These are phyloP conservation scores for Raphidocelis subcapitata DNA, from an alignment of 139 green algal species.

Conservation along the genomic window DNA sequence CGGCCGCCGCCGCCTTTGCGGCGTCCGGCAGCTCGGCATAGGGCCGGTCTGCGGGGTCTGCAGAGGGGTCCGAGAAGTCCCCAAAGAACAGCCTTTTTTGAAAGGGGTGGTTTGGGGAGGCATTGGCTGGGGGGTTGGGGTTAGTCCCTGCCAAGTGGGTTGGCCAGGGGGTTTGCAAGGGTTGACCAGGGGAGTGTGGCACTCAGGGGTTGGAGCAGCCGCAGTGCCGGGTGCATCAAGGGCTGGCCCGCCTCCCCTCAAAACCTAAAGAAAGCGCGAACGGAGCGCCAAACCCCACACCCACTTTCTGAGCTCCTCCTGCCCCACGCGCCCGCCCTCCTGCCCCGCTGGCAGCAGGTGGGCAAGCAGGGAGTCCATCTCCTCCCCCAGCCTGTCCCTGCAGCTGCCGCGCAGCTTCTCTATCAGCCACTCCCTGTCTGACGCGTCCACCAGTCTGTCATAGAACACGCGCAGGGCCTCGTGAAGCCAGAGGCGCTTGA, in stretches of 20 bases:
- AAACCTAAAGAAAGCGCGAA: too few relatives aligned
- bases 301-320: conserved; percentile 21
- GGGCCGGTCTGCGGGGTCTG: conserved; percentile 25
- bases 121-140: too few relatives aligned
- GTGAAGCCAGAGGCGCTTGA: conserved; percentile 77
- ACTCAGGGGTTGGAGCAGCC: too few relatives aligned
- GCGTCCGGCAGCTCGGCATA: conserved; percentile 32
- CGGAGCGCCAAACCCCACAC: neutral
- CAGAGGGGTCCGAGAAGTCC: conserved; percentile 58
- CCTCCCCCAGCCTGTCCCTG: conserved; percentile 8
- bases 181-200: too few relatives aligned
- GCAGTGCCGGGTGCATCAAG: too few relatives aligned
- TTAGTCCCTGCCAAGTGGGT: too few relatives aligned
- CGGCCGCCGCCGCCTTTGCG: conserved; percentile 28
- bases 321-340: neutral
- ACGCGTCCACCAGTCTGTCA: conserved; percentile 69
- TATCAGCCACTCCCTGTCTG: conserved; percentile 68
- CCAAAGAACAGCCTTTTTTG: conserved; percentile 68
- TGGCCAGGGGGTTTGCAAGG: too few relatives aligned
- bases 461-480: conserved; percentile 77
- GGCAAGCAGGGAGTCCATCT: conserved; percentile 41
- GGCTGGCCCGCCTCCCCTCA: too few relatives aligned
- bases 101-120: too few relatives aligned
- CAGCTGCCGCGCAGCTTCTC: conserved; percentile 35
- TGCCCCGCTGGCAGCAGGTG: conserved; percentile 32